phyloP scores from a whole-genome alignment of 2,329 filamentous ascomycete genomes.

The Mycosphaerella sp. region DNA sequence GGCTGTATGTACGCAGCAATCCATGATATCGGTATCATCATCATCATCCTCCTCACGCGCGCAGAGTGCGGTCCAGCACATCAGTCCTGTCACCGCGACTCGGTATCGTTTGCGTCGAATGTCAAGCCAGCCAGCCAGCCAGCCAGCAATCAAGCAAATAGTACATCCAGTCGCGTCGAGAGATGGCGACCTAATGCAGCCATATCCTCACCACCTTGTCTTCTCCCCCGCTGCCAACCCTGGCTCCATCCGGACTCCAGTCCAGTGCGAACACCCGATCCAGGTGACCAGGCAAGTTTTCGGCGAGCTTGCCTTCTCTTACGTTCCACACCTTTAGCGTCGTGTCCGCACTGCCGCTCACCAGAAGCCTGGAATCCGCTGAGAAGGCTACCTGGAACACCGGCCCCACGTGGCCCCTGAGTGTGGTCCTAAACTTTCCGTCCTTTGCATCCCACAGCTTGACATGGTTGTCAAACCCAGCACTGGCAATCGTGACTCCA shows the following conservation, averaged over 20 bases:
- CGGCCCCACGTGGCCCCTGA: slow-evolving; percentile 82
- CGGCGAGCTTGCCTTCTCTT: slow-evolving; percentile 69
- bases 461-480: slow-evolving; percentile 89
- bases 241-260: slow-evolving; percentile 86
- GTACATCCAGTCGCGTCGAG: too few relatives aligned
- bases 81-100: too few relatives aligned
- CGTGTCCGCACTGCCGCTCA: slow-evolving; percentile 83
- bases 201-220: slow-evolving; percentile 70
- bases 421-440: slow-evolving; percentile 72
- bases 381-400: slow-evolving; percentile 93
- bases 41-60: too few relatives aligned
- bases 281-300: slow-evolving; percentile 80
- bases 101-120: too few relatives aligned
- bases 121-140: too few relatives aligned
- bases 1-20: too few relatives aligned
- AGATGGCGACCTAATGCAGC: slow-evolving; percentile 45
- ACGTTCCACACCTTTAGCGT: slow-evolving; percentile 96
- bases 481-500: slow-evolving; percentile 76
- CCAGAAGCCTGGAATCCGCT: slow-evolving; percentile 80
- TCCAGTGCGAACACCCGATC: slow-evolving; percentile 93
- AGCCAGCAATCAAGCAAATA: too few relatives aligned
- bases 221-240: slow-evolving; percentile 85
- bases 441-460: slow-evolving; percentile 82
- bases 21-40: too few relatives aligned
- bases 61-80: too few relatives aligned